Conservation (phyloP, 164 flowering plant species). For the Annona squamosa region DNA sequence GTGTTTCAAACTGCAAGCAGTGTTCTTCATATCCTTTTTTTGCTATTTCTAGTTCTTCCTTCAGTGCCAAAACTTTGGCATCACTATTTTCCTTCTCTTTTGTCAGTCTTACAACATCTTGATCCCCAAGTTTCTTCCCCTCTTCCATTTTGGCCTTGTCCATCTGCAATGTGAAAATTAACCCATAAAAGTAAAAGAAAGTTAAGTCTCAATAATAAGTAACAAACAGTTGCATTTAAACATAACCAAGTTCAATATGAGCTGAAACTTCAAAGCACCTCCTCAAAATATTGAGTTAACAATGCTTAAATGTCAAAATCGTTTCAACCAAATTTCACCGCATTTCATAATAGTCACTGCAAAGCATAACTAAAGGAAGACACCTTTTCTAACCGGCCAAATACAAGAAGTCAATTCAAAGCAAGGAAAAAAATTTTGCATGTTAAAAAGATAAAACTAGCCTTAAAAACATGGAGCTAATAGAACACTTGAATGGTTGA, state of each 20-base stretch:
- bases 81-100: slow-evolving; percentile 51
- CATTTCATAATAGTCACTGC: background rate
- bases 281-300: background rate
- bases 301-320: background rate
- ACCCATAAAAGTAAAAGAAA: background rate
- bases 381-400: too few species aligned
- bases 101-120: slow-evolving; percentile 39
- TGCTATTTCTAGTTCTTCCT: slow-evolving; percentile 43
- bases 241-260: background rate
- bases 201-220: background rate
- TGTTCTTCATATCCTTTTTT: slow-evolving; percentile 41
- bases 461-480: too few species aligned
- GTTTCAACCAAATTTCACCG: background rate
- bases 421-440: too few species aligned
- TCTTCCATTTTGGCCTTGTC: slow-evolving; percentile 67
- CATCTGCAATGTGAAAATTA: slow-evolving; percentile 30
- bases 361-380: too few species aligned
- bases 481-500: too few species aligned
- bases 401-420: too few species aligned
- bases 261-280: background rate
- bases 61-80: slow-evolving; percentile 39
- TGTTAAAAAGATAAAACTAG: too few species aligned
- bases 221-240: background rate
- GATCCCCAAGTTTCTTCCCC: slow-evolving; percentile 57
- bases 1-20: slow-evolving; percentile 38